Percentiles rank a stretch among this genome's conserved stretches.
Evolutionary conservation across 2,329 filamentous ascomycete genomes (phyloP).

Genomic region (Alternaria longipes): DNA sequence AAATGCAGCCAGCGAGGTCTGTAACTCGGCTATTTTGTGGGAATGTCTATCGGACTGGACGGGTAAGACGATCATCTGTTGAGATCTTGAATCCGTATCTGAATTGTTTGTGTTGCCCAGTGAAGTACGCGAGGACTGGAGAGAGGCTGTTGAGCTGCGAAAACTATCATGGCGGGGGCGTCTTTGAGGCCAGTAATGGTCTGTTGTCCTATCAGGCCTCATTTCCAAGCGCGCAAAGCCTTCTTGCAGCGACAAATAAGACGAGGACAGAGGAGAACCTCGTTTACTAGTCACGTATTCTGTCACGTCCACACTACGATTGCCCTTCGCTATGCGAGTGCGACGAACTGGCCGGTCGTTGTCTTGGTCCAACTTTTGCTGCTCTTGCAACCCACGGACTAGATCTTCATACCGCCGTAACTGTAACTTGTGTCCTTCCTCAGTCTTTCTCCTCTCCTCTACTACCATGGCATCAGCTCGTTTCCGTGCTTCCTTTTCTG

Average conservation of each 20-base stretch:
- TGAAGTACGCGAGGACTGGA: slow-evolving; percentile 7
- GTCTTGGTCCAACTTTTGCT: not conserved
- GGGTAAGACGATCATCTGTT: slow-evolving; percentile 7
- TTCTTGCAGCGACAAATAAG: not conserved
- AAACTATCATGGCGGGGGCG: slow-evolving; percentile 1
- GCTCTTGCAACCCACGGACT: slow-evolving; percentile 1
- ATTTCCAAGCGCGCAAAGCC: not conserved
- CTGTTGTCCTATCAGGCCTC: not conserved
- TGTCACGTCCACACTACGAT: slow-evolving; percentile 29
- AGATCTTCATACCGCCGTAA: slow-evolving; percentile 2
- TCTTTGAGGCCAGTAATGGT: not conserved
- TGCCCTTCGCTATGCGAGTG: slow-evolving; percentile 23
- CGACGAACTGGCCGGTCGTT: slow-evolving; percentile 12
- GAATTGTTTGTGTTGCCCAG: not conserved
- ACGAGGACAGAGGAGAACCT: not conserved
- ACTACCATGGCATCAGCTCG: not conserved
- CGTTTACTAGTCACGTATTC: slow-evolving; percentile 23
- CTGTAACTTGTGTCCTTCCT: not conserved
- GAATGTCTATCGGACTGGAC: not conserved
- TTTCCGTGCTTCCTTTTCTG: slow-evolving; percentile 1
- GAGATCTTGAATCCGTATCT: not conserved
- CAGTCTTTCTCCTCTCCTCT: not conserved
- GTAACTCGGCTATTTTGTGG: not conserved
- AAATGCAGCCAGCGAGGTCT: slow-evolving; percentile 1
- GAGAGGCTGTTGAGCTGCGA: not conserved